Evolutionary conservation across 768 basidiomycete genomes (phyloP).

Genomic region (Serendipita sp.): DNA sequence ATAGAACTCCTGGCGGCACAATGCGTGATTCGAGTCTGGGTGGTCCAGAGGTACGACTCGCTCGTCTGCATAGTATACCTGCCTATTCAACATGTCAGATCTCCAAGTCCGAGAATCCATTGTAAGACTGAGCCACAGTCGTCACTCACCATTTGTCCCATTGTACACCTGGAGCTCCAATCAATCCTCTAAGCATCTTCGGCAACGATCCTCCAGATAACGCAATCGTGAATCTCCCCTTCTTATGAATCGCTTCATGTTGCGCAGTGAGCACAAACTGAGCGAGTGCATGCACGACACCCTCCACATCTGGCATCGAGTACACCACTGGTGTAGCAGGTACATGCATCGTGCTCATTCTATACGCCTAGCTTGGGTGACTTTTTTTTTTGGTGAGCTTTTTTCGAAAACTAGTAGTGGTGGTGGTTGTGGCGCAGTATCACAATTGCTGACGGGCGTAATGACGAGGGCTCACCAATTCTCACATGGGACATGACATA

Average conservation of each 20-base stretch:
- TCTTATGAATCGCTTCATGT: constrained; percentile 74
- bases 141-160: constrained; percentile 86
- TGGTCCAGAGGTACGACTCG: constrained; percentile 86
- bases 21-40: constrained; percentile 78
- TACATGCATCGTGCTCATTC: not conserved
- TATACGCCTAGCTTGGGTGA: no score
- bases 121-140: not conserved
- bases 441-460: no score
- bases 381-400: no score
- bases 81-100: constrained; percentile 36
- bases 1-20: constrained; percentile 60
- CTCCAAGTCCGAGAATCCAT: not conserved
- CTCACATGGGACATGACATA: no score
- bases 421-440: no score
- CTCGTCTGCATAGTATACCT: constrained; percentile 95
- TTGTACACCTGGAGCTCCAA: constrained; percentile 45
- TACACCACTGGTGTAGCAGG: constrained; percentile 51
- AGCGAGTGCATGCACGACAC: constrained; percentile 53
- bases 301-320: constrained; percentile 43
- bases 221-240: constrained; percentile 82
- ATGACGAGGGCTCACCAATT: no score
- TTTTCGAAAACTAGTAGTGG: no score
- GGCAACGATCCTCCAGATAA: constrained; percentile 89
- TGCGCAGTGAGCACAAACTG: constrained; percentile 75
- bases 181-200: constrained; percentile 57